Conservation (phyloP, 2,329 filamentous ascomycete species). For the Penicillium sp. region DNA sequence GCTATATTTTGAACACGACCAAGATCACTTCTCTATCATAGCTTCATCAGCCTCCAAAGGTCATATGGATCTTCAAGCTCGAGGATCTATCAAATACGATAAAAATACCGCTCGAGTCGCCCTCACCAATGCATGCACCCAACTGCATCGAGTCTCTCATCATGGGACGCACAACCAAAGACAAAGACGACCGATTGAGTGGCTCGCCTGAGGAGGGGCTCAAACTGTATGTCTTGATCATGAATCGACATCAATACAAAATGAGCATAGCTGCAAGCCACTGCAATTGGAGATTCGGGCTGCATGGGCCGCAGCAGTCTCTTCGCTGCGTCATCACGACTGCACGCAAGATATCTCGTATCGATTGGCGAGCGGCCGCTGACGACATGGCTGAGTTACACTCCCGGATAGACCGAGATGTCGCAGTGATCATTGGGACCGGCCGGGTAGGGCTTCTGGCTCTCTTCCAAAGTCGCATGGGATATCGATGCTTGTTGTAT, state of each 20-base stretch:
- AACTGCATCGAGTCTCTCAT: constrained; percentile 7
- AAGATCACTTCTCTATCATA: constrained; percentile 3
- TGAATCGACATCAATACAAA: constrained; percentile 4
- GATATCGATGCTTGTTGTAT: no score
- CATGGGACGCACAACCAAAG: constrained; percentile 4
- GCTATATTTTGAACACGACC: constrained; percentile 1
- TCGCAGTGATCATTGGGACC: background rate
- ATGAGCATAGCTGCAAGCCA: constrained; percentile 3
- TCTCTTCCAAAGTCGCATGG: no score
- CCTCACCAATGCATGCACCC: constrained; percentile 3
- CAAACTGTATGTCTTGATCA: constrained; percentile 6
- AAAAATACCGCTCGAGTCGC: constrained; percentile 2
- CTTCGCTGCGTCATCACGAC: background rate
- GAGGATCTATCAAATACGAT: background rate
- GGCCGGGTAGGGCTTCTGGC: background rate
- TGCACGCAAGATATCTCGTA: background rate
- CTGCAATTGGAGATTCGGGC: constrained; percentile 3
- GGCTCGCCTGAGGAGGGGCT: constrained; percentile 7
- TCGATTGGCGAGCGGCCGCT: background rate
- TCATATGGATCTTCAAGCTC: background rate
- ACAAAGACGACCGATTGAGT: constrained; percentile 1
- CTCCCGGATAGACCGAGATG: background rate
- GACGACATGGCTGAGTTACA: background rate
- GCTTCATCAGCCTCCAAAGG: background rate
- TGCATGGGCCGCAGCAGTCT: background rate